Evolutionary conservation across 2,329 filamentous ascomycete species (phyloP).

Genomic region (Venturia carpophila): DNA sequence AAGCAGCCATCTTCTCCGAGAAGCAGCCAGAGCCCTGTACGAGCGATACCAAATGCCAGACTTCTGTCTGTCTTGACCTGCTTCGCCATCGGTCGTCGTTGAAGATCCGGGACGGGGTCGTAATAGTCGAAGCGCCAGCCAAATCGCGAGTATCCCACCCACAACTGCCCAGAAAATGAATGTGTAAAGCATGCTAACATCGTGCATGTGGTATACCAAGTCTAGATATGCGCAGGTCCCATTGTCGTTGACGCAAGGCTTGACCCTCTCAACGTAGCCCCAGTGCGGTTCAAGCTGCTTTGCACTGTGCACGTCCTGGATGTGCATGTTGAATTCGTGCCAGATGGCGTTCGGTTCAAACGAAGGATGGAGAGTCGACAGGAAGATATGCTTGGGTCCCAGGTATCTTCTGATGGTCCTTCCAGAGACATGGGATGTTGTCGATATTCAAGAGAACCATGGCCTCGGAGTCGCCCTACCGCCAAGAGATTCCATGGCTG

Average conservation of each 20-base stretch:
- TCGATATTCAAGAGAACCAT: not conserved
- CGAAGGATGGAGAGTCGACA: not conserved
- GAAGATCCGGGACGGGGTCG: constrained; percentile 22
- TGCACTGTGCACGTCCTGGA: constrained; percentile 10
- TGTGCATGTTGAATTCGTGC: not conserved
- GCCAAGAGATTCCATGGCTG: not conserved
- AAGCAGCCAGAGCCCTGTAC: constrained; percentile 34
- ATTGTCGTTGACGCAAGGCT: constrained; percentile 51
- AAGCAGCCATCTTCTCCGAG: constrained; percentile 48
- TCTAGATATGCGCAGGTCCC: constrained; percentile 54
- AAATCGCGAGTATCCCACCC: constrained; percentile 40
- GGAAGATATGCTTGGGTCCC: not conserved
- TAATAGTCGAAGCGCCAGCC: constrained; percentile 32
- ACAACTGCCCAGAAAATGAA: constrained; percentile 51
- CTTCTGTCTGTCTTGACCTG: constrained; percentile 23
- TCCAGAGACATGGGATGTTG: not conserved
- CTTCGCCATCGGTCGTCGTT: constrained; percentile 22
- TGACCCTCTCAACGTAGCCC: constrained; percentile 7
- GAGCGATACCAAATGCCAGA: constrained; percentile 25
- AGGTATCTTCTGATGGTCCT: not conserved
- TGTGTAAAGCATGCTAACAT: constrained; percentile 47
- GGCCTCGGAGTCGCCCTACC: not conserved
- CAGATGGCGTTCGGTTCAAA: not conserved
- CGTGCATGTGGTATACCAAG: constrained; percentile 47
- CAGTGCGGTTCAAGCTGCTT: constrained; percentile 9